These are phyloP conservation scores for Yamadazyma diospyri DNA, from an alignment of 1,139 yeast species.

Conservation along the genomic window DNA sequence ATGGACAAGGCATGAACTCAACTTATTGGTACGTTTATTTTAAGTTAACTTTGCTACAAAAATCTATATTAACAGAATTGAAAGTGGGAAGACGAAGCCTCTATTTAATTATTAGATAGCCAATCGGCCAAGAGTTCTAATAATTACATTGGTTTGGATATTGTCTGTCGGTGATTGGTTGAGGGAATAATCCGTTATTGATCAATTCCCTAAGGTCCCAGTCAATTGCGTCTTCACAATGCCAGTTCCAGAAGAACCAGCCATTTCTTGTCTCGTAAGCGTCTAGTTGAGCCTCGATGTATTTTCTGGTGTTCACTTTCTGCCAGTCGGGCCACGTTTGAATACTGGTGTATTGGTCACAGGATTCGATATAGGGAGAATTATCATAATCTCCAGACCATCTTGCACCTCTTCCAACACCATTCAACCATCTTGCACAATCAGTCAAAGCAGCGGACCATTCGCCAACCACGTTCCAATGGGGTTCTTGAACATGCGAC, in stretches of 20 bases:
- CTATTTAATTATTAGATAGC: too few relatives aligned
- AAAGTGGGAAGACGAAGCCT: too few relatives aligned
- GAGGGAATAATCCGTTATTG: slow-evolving; percentile 67
- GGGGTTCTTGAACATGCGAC: slow-evolving; percentile 48
- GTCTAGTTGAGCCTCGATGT: slow-evolving; percentile 87
- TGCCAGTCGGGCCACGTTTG: slow-evolving; percentile 59
- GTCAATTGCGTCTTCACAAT: slow-evolving; percentile 79
- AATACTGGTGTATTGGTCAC: slow-evolving; percentile 55
- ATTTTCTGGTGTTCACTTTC: slow-evolving; percentile 58
- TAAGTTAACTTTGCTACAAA: too few relatives aligned
- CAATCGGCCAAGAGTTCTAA: slow-evolving; percentile 1
- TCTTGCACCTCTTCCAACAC: slow-evolving; percentile 86
- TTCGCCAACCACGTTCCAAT: slow-evolving; percentile 85
- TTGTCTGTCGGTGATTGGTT: slow-evolving; percentile 62
- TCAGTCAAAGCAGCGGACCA: slow-evolving; percentile 95
- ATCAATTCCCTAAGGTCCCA: slow-evolving; percentile 76
- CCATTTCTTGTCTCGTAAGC: slow-evolving; percentile 70
- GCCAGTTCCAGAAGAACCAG: slow-evolving; percentile 93
- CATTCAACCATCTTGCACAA: slow-evolving; percentile 89
- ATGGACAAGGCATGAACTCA: too few relatives aligned
- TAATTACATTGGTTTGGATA: slow-evolving; percentile 66
- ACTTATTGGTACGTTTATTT: too few relatives aligned
- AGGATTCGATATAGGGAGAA: slow-evolving; percentile 56
- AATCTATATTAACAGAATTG: too few relatives aligned
- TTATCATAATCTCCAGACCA: slow-evolving; percentile 66